phyloP scores from a whole-genome alignment of 805 yeast species.

The Brettanomyces naardenensis region DNA sequence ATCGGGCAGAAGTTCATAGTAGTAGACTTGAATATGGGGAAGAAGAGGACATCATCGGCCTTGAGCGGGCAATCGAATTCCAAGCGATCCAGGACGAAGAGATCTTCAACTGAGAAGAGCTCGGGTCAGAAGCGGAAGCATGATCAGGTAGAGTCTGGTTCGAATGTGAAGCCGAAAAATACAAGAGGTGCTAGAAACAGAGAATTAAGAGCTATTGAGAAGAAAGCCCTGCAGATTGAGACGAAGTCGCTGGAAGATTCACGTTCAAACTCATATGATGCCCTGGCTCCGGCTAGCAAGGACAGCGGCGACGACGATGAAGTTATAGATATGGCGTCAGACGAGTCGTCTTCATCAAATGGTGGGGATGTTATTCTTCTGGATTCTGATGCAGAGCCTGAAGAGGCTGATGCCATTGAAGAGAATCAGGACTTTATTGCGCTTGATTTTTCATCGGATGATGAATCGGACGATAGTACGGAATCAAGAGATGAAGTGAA shows the following conservation, averaged over 20 bases:
- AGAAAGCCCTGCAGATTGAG: neutral
- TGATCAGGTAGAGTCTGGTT: too few species aligned
- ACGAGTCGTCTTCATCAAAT: too few species aligned
- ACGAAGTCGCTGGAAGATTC: neutral
- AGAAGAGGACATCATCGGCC: too few species aligned
- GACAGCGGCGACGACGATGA: neutral
- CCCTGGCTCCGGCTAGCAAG: neutral
- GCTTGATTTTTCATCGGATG: conserved; percentile 41
- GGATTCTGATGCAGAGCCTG: too few species aligned
- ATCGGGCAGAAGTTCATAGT: too few species aligned
- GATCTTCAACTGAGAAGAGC: too few species aligned
- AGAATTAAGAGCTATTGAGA: neutral
- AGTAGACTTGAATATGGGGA: too few species aligned
- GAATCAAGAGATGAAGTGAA: conserved; percentile 20
- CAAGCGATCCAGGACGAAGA: too few species aligned
- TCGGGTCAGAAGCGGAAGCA: too few species aligned
- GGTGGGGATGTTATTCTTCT: too few species aligned
- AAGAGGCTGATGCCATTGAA: conserved; percentile 28
- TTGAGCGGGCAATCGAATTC: too few species aligned
- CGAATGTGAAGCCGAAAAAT: too few species aligned
- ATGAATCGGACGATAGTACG: conserved; percentile 28
- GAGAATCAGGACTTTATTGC: conserved; percentile 47
- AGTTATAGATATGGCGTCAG: neutral
- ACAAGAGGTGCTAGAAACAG: neutral
- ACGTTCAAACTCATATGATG: neutral